Evolutionary conservation across 2,329 filamentous ascomycete genomes (phyloP), one percentile per base, ranked within the genome.

Genomic region (Didymella pomorum): DNA sequence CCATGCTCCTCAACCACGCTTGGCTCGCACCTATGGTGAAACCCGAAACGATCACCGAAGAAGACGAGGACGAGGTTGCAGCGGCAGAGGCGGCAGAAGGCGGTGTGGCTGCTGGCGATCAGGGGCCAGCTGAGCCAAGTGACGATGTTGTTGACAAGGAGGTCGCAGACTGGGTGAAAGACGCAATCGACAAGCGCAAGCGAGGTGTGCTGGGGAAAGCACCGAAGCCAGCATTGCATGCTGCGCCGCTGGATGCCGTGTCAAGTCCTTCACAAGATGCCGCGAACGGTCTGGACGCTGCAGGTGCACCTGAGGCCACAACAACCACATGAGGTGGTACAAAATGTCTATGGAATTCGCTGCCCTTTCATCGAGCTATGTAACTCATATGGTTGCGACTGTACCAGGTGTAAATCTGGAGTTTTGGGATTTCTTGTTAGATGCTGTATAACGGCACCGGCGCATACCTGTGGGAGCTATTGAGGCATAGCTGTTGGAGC

Each of bases 1-100:
- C 89, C 50, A 93, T 92, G 83, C 85, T 99, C 5, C 84, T 99
- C 11, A 87, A 92, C 69, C 94, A 98, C 73, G 87, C 91, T 26
- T 99, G 95, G 95, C 84, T 99, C 5, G 84, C 87, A 9, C 83
- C 86, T 1, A 82, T 97, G 35, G 86, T 89, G 63, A 90, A 93
- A 66, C 91, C 91, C 2, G 84, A 87, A n/a, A 90, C 87, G 1
- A 92, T 93, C 60, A 79, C 84, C 0, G 89, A 92, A 75, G 88
- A 88, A 70, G 85, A 86, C 16, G 89, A 91, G 71, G 87, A 89
- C 31, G 84, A 80, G 39, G 77, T 73, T 6, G 78, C 75, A 46
- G 73, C 73, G 43, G 83, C 79, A 37, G 74, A 70, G 14, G 76
- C 74, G 42, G 72, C 73, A 28, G 82, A 78, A 23, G 80, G 82